Percentiles rank a stretch among this genome's conserved stretches.
These are phyloP conservation scores for Blumeria graminis DNA, from an alignment of 2,329 filamentous ascomycete genomes.

Conservation along the genomic window DNA sequence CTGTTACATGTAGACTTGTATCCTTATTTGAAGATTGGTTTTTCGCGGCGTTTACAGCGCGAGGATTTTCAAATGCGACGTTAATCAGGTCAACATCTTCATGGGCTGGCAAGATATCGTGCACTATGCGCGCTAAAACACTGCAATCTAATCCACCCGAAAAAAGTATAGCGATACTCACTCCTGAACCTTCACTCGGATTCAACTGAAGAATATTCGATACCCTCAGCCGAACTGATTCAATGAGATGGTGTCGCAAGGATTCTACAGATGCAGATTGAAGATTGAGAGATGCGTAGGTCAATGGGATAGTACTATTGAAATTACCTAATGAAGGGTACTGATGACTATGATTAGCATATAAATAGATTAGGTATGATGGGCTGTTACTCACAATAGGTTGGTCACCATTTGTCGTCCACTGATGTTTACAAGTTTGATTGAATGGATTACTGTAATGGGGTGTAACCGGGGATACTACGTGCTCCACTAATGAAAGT, in stretches of 20 bases:
- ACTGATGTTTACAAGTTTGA: conserved; percentile 3
- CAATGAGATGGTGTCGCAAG: conserved; percentile 28
- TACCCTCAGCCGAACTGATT: conserved; percentile 40
- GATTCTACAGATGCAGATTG: conserved; percentile 26
- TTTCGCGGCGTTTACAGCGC: conserved; percentile 33
- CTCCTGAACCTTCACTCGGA: conserved; percentile 15
- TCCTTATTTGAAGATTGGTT: conserved; percentile 4
- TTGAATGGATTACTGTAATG: not conserved
- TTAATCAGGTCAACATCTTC: conserved; percentile 75
- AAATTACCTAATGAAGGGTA: conserved; percentile 10
- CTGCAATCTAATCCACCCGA: conserved; percentile 91
- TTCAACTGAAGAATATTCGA: conserved; percentile 38
- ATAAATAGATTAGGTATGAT: not conserved
- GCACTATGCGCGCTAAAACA: conserved; percentile 53
- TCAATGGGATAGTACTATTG: conserved; percentile 17
- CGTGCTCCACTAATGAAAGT: conserved; percentile 6
- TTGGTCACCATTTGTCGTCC: not conserved
- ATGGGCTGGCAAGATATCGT: conserved; percentile 44
- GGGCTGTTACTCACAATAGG: not conserved
- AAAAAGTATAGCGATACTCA: conserved; percentile 58
- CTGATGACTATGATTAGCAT: conserved; percentile 3
- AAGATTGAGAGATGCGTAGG: conserved; percentile 13
- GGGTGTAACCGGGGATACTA: not conserved
- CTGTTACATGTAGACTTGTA: not conserved
- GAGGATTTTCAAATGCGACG: conserved; percentile 88